phyloP scores from a whole-genome alignment of 108 stramenopile genomes.

The Discostella stelligeroides region DNA sequence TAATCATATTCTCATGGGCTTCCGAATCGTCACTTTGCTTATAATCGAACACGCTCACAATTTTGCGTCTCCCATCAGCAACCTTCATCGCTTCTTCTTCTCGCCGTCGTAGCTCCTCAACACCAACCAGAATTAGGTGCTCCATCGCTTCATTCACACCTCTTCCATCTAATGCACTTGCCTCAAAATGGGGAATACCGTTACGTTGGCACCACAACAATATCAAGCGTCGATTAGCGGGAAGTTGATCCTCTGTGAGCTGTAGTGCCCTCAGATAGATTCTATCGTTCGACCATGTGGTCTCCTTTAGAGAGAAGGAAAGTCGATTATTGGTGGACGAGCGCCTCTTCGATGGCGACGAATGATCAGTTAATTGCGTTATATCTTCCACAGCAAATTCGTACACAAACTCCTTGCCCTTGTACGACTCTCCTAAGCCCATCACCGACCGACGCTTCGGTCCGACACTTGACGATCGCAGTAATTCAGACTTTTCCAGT shows the following conservation, averaged over 20 bases:
- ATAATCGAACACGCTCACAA: background rate
- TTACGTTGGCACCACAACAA: constrained; percentile 80
- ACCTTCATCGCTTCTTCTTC: constrained; percentile 8
- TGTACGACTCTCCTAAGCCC: constrained; percentile 57
- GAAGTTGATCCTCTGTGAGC: constrained; percentile 67
- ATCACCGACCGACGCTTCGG: constrained; percentile 53
- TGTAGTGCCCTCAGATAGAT: constrained; percentile 72
- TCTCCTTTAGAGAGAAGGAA: constrained; percentile 48
- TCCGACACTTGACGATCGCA: background rate
- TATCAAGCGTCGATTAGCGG: constrained; percentile 75
- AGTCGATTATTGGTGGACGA: constrained; percentile 35
- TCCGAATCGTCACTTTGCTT: background rate
- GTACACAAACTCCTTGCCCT: constrained; percentile 69
- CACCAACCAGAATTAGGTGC: constrained; percentile 49
- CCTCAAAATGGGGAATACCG: constrained; percentile 74
- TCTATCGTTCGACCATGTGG: constrained; percentile 54
- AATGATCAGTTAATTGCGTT: background rate
- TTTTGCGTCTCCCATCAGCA: background rate
- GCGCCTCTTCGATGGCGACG: constrained; percentile 8
- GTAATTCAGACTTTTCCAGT: constrained; percentile 17
- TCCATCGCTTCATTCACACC: constrained; percentile 70
- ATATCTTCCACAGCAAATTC: constrained; percentile 56
- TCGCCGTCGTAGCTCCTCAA: constrained; percentile 41
- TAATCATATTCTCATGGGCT: background rate
- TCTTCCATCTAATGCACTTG: constrained; percentile 68